A percentile compares a stretch with the other conserved stretches of the same genome.
Conservation (phyloP, 2,329 filamentous ascomycete species). For the Penicillium sp. region DNA sequence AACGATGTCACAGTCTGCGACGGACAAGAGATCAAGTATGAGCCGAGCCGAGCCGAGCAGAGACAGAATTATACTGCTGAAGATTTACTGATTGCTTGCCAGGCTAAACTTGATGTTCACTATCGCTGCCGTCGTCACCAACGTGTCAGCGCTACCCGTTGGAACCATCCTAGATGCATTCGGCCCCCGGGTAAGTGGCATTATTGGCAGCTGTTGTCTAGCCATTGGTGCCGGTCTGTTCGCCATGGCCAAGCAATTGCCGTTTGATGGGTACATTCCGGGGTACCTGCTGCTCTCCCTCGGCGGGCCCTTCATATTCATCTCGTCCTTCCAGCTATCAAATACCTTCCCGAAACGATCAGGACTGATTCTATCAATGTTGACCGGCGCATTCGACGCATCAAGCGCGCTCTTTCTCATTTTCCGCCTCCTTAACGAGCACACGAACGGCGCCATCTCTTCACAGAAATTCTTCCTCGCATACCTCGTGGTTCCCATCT, state of each 20-base stretch:
- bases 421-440: slow-evolving; percentile 71
- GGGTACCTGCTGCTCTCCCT: slow-evolving; percentile 77
- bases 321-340: slow-evolving; percentile 80
- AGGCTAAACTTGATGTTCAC: slow-evolving; percentile 89
- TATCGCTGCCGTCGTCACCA: slow-evolving; percentile 81
- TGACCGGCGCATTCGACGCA: slow-evolving; percentile 82
- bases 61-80: not conserved
- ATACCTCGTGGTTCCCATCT: slow-evolving; percentile 70
- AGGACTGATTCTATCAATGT: slow-evolving; percentile 74
- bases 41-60: not conserved
- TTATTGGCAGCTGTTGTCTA: slow-evolving; percentile 70
- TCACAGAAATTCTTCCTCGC: slow-evolving; percentile 69
- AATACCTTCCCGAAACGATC: slow-evolving; percentile 79
- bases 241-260: slow-evolving; percentile 64
- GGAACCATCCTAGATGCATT: slow-evolving; percentile 82
- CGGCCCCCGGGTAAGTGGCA: slow-evolving; percentile 74
- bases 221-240: slow-evolving; percentile 70
- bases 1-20: slow-evolving; percentile 55
- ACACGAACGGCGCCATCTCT: slow-evolving; percentile 58
- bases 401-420: slow-evolving; percentile 76
- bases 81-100: not conserved
- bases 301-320: slow-evolving; percentile 79
- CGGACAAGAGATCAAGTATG: slow-evolving; percentile 56
- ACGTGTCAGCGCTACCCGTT: slow-evolving; percentile 80
- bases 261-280: slow-evolving; percentile 72